Conservation (phyloP, 305 asterid species). For the Striga hermonthica region DNA sequence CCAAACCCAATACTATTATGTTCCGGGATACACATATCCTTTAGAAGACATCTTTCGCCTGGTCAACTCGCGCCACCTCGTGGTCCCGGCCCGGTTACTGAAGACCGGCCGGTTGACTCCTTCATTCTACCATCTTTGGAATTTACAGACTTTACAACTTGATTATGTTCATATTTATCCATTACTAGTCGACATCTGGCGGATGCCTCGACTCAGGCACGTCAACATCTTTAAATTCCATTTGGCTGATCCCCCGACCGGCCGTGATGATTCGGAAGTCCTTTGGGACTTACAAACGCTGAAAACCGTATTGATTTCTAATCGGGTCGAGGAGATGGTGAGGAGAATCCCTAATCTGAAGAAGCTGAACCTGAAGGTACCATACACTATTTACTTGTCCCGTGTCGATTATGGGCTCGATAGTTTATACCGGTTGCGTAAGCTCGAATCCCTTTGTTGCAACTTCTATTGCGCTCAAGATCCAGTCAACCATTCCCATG, state of each 20-base stretch:
- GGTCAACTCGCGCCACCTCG: not conserved
- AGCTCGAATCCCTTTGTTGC: not conserved
- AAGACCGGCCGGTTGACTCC: not conserved
- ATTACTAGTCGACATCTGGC: not conserved
- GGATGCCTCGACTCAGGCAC: not conserved
- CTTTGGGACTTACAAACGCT: not conserved
- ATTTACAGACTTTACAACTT: not conserved
- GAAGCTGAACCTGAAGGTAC: not conserved
- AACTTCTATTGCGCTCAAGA: not conserved
- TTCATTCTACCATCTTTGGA: not conserved
- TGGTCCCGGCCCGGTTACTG: not conserved
- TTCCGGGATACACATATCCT: not conserved
- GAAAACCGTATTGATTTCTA: not conserved
- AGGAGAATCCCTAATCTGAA: not conserved
- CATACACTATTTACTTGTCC: too few species aligned
- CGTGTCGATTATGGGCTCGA: not conserved
- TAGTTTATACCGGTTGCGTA: not conserved
- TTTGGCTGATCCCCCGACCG: not conserved
- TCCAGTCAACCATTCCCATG: not conserved
- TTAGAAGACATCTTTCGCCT: not conserved
- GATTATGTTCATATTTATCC: not conserved
- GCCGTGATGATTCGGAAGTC: not conserved
- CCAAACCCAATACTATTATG: not conserved
- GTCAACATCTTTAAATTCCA: not conserved
- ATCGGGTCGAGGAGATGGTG: not conserved